These are phyloP conservation scores for Chaetoceros tenuissimus DNA, from an alignment of 108 stramenopile genomes.

Conservation along the genomic window DNA sequence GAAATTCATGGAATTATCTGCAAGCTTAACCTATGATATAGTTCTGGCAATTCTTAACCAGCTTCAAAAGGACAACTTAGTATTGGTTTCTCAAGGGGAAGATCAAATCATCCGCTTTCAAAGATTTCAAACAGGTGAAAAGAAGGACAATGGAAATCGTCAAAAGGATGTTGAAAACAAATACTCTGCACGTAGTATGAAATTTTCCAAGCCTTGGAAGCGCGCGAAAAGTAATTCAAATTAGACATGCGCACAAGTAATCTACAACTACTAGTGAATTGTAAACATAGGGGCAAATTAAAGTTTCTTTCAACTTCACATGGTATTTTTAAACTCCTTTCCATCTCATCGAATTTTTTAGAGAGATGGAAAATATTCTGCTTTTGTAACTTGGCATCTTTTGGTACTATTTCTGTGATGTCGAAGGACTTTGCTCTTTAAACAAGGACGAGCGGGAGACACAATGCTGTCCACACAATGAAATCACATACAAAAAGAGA, in stretches of 20 bases:
- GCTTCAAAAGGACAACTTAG: constrained; percentile 52
- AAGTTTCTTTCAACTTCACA: too few relatives aligned
- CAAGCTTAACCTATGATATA: constrained; percentile 51
- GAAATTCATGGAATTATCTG: constrained; percentile 30
- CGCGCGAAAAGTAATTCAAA: constrained; percentile 3
- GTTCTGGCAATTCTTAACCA: constrained; percentile 42
- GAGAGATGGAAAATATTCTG: too few relatives aligned
- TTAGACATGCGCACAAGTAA: background rate
- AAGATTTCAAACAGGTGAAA: constrained; percentile 1
- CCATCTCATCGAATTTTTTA: too few relatives aligned
- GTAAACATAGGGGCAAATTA: too few relatives aligned
- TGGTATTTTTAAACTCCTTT: too few relatives aligned
- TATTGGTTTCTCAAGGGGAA: constrained; percentile 41
- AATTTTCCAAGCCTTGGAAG: constrained; percentile 74
- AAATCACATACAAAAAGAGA: too few relatives aligned
- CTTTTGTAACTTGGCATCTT: too few relatives aligned
- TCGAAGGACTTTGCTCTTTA: too few relatives aligned
- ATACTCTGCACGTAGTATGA: constrained; percentile 47
- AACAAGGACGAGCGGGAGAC: too few relatives aligned
- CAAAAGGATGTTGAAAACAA: constrained; percentile 10
- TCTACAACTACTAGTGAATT: too few relatives aligned
- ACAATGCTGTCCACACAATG: too few relatives aligned
- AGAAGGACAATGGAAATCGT: constrained; percentile 6
- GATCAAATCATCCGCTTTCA: constrained; percentile 6
- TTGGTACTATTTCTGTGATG: too few relatives aligned